Conservation (phyloP, 352 stramenopile species). For the Globisporangium cederbergense region DNA sequence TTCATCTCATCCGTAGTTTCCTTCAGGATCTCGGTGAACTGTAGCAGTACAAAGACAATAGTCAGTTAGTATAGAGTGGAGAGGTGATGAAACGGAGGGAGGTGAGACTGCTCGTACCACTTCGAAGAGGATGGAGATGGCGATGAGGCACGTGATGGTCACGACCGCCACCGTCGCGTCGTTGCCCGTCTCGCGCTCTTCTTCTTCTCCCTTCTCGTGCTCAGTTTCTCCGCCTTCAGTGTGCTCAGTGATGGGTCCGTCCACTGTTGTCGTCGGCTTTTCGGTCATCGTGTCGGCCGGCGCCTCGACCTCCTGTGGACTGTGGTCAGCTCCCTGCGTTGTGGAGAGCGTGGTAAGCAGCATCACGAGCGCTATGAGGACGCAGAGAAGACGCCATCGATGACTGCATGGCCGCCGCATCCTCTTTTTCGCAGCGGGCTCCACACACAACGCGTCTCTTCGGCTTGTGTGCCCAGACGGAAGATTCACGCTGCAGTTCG, state of each 20-base stretch:
- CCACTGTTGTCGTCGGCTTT: not conserved
- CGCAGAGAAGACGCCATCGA: not conserved
- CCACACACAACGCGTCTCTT: not conserved
- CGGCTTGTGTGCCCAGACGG: not conserved
- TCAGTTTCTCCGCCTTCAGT: not conserved
- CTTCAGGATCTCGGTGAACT: constrained; percentile 33
- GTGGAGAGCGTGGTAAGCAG: constrained; percentile 9
- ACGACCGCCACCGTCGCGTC: constrained; percentile 42
- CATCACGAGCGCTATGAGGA: constrained; percentile 14
- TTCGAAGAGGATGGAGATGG: constrained; percentile 67
- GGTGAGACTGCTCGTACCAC: constrained; percentile 20
- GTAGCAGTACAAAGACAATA: no score
- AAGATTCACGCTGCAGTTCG: no score
- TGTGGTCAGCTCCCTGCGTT: not conserved
- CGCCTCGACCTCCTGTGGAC: not conserved
- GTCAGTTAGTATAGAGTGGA: no score
- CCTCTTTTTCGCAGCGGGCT: not conserved
- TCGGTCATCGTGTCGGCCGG: constrained; percentile 1
- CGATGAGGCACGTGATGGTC: constrained; percentile 55
- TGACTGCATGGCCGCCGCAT: not conserved
- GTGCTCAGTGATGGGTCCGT: not conserved
- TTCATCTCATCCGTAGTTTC: constrained; percentile 66
- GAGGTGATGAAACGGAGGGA: not conserved
- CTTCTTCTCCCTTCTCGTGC: constrained; percentile 12
- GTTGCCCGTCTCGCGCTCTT: constrained; percentile 17